Base-by-base conservation (phyloP, 2,329 filamentous ascomycete species). In the Knufia petricola region DNA sequence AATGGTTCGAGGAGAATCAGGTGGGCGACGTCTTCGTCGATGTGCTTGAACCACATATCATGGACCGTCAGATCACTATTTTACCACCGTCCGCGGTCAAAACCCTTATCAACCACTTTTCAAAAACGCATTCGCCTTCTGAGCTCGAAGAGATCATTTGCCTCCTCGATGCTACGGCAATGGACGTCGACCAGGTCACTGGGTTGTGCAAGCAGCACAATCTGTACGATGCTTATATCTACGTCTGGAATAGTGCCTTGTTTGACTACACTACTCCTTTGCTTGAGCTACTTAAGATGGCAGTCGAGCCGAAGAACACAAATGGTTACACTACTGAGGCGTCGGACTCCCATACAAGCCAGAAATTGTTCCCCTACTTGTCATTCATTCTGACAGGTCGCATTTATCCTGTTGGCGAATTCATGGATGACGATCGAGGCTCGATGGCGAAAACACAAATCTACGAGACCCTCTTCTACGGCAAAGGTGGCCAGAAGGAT, bases 131-230 rank as follows among this genome's bases (percentile, higher is more conserved):
- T 40, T 79, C 84, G 59, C 83, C 89, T 57, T 78, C 77, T 52
- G 81, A 84, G 9, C 73, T 98, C 6, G 94, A 98, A 67, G 90
- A 96, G 66, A 84, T 96, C 64, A 85, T 98, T 26, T 96, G 90
- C 63, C 83, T 90, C 55, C 83, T 98, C 68, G 84, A 95, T 59
- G 94, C 90, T 1, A 73, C 79, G 12, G 95, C 88, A 0, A 81
- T 98, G 62, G 94, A 98, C 63, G 81, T 98, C 57, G 90, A 98
- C 63, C 87, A 96, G 65, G 81, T 94, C 50, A 95, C 90, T 0
- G 77, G 78, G 10, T 73, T 98, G 20, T 98, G 92, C 74, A 94
- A 92, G 64, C 84, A 90, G 62, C 82, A 96, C 64, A 80, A 84
- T 55, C 76, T 98, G 3, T 98, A 95, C 61, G 94, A 98, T 66